These are phyloP conservation scores for Marchantia polymorpha DNA, from an alignment of 225 moss, liverwort and hornwort species.

Conservation along the genomic window DNA sequence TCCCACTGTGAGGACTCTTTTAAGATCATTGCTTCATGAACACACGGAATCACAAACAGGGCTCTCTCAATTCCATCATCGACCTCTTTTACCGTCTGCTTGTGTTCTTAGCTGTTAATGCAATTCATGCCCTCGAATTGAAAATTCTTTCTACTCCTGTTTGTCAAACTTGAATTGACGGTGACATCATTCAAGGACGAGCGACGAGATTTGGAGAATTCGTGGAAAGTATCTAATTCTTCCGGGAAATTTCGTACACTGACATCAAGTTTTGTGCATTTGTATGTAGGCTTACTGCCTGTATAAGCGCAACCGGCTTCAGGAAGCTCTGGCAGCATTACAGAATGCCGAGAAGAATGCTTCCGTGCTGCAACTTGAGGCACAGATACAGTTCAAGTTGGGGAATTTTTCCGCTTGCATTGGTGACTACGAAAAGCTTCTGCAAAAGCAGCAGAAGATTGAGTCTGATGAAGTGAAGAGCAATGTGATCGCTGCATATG, in stretches of 20 bases:
- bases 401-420: conserved; percentile 70
- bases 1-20: no score
- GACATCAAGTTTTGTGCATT: no score
- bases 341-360: conserved; percentile 53
- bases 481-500: conserved; percentile 87
- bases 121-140: no score
- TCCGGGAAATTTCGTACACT: background rate
- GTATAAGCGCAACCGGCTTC: conserved; percentile 58
- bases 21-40: background rate
- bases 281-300: conserved; percentile 71
- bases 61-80: no score
- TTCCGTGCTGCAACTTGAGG: conserved; percentile 76
- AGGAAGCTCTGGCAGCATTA: conserved; percentile 69
- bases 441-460: conserved; percentile 56
- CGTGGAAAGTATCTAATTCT: background rate
- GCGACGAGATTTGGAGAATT: background rate
- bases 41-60: no score
- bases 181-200: background rate
- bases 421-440: conserved; percentile 61
- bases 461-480: conserved; percentile 83
- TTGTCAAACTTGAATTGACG: background rate
- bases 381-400: conserved; percentile 80
- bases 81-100: no score
- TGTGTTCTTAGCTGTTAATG: background rate
- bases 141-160: background rate